phyloP scores from a whole-genome alignment of 1,284 basidiomycete species.

The Testicularia cyperi region DNA sequence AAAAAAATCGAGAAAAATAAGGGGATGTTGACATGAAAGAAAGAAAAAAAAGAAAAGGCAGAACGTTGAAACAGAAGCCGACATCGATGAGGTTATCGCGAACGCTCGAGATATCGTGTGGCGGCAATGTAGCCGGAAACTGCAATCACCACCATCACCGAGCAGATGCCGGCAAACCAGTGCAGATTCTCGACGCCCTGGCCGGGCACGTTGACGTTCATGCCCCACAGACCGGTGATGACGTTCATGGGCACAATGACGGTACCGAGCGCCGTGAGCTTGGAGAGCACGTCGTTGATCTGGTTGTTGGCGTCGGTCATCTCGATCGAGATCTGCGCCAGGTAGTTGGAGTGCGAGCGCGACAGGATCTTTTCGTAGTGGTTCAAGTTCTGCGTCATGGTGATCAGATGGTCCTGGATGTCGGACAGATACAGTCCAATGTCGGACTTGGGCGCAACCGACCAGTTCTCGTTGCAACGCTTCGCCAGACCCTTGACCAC shows the following conservation, averaged over 20 bases:
- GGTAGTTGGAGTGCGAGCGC: constrained; percentile 92
- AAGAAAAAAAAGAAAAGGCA: too few relatives aligned
- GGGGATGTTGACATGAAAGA: too few relatives aligned
- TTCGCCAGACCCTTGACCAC: constrained; percentile 98
- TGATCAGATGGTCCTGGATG: constrained; percentile 89
- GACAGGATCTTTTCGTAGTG: constrained; percentile 80
- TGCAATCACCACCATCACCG: constrained; percentile 55
- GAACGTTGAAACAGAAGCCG: too few relatives aligned
- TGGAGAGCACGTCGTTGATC: constrained; percentile 98
- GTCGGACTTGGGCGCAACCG: constrained; percentile 93
- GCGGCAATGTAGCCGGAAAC: constrained; percentile 56
- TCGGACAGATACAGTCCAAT: constrained; percentile 95
- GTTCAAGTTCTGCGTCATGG: constrained; percentile 88
- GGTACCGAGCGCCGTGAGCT: constrained; percentile 95
- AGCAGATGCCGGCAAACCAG: constrained; percentile 57
- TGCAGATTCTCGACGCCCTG: constrained; percentile 49
- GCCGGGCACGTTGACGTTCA: constrained; percentile 59
- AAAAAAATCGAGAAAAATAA: too few relatives aligned
- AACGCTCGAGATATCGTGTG: constrained; percentile 51
- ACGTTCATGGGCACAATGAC: constrained; percentile 73
- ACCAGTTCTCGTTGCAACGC: constrained; percentile 96
- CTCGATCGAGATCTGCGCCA: constrained; percentile 58
- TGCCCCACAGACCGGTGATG: constrained; percentile 59
- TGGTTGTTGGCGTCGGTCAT: constrained; percentile 94
- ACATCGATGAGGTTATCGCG: too few relatives aligned